Base-by-base conservation (phyloP, 148 eudicot species). In the Linanthus parryae region DNA sequence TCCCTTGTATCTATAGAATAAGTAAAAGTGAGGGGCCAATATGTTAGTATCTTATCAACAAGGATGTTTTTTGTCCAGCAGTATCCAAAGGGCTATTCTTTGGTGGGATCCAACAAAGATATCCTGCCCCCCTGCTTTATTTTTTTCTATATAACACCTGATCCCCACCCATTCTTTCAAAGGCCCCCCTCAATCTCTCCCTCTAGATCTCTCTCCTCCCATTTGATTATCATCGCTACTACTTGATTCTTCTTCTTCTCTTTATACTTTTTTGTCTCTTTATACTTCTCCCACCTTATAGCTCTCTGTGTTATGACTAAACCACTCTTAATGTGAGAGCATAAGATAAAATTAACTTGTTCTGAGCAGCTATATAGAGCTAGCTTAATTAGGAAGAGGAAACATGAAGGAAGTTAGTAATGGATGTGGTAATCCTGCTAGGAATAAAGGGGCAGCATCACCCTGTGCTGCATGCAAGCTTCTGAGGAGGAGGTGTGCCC, bases 391-490 rank as follows among this genome's bases (percentile, higher is more conserved):
- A 24, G 11, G 28, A 35, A 50, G 25, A 25, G 25, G 14, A 4
- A 59, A 0, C 35, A 78, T 81, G 94, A 84, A 75, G 62, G 94
- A 81, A 44, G 78, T 40, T 17, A 23, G 3, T 12, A 29, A 57
- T 54, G 77, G 47, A 57, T 54, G 79, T 76, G 35, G n/a, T n/a
- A n/a, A n/a, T n/a, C n/a, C n/a, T n/a, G n/a, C n/a, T n/a, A 67
- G 85, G 50, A 80, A 86, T 36, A 82, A 78, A 71, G 88, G 95
- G 9, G 80, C 82, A 3, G 73, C 81, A 7, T 66, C 90, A 1
- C 95, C 95, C 1, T 87, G 95, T 49, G 95, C 95, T 0, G 95
- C 95, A 2, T 87, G 95, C 69, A 87, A 83, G 69, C 68, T 83
- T 53, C 62, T 87, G 2, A 65, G 91, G 24, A 66, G 95, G 53